phyloP scores from a whole-genome alignment of 2,329 filamentous ascomycete species.

The Penicillium sumatraense region DNA sequence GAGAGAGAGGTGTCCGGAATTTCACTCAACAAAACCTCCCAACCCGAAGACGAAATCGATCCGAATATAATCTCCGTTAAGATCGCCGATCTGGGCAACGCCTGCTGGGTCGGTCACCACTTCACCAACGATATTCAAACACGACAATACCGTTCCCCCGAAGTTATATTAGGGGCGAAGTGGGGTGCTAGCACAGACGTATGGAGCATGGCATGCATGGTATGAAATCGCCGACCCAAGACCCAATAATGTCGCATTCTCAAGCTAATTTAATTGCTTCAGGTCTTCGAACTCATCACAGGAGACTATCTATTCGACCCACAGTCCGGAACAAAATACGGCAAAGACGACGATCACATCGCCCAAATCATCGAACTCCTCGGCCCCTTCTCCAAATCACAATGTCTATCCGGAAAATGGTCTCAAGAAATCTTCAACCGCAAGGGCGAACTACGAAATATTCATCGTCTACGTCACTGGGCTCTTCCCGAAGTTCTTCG shows the following conservation, averaged over 20 bases:
- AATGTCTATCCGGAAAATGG: conserved; percentile 95
- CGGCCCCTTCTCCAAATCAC: conserved; percentile 87
- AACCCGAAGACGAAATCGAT: conserved; percentile 35
- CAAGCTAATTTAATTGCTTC: no score
- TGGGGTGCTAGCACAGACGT: conserved; percentile 99
- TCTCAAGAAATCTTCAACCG: conserved; percentile 98
- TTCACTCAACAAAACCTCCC: conserved; percentile 77
- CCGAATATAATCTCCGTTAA: conserved; percentile 93
- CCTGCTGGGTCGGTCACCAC: conserved; percentile 98
- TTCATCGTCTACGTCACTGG: conserved; percentile 95
- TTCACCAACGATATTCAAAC: conserved; percentile 99
- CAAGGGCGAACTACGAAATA: conserved; percentile 95
- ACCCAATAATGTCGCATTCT: no score
- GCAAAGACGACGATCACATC: conserved; percentile 99
- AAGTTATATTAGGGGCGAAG: conserved; percentile 94
- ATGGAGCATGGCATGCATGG: conserved; percentile 99
- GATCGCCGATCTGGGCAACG: conserved; percentile 97
- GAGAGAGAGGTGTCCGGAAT: conserved; percentile 94
- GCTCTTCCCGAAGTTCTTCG: conserved; percentile 87
- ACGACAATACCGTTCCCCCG: conserved; percentile 92
- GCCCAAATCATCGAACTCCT: conserved; percentile 98
- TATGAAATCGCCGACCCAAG: no score
- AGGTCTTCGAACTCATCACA: conserved; percentile 97
- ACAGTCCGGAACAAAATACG: conserved; percentile 97
- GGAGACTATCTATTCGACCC: conserved; percentile 98